Conservation (phyloP, 2,329 filamentous ascomycete genomes). For the Biscogniauxia sp. region DNA sequence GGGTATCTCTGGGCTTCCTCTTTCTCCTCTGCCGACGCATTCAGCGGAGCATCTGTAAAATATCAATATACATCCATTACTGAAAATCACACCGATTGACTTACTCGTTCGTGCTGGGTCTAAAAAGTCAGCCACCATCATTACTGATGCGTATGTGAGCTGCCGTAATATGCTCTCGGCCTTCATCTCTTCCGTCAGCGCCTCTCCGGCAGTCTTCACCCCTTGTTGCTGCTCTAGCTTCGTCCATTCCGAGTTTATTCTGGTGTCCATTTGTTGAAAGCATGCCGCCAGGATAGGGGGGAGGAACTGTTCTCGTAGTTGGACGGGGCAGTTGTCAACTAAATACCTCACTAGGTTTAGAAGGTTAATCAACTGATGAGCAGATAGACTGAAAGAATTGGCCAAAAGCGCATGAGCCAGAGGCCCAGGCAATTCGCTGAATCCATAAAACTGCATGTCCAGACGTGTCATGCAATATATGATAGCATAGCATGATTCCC, state of each 20-base stretch:
- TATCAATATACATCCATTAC: constrained; percentile 4
- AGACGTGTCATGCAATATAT: constrained; percentile 90
- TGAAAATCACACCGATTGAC: constrained; percentile 27
- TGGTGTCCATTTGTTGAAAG: constrained; percentile 82
- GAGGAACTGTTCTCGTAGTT: constrained; percentile 74
- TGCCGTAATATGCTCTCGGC: constrained; percentile 92
- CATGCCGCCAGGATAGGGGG: constrained; percentile 79
- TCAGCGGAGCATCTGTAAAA: constrained; percentile 17
- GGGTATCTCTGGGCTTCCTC: constrained; percentile 42
- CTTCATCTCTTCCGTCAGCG: constrained; percentile 95
- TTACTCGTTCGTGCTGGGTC: constrained; percentile 69
- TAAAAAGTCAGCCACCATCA: constrained; percentile 86
- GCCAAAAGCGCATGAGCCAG: constrained; percentile 81
- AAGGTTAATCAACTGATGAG: constrained; percentile 91
- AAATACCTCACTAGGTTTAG: constrained; percentile 84
- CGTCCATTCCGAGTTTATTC: constrained; percentile 86
- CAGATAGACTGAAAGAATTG: constrained; percentile 78
- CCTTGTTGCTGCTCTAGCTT: constrained; percentile 64
- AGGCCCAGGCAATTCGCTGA: constrained; percentile 76
- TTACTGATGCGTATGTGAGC: constrained; percentile 86
- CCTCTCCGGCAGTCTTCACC: constrained; percentile 67
- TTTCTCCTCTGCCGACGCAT: constrained; percentile 21
- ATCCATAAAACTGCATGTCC: constrained; percentile 87
- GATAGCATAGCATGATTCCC: constrained; percentile 92
- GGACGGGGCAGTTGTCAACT: constrained; percentile 86